Evolutionary conservation across 2,329 filamentous ascomycete genomes (phyloP), one percentile per base, ranked within the genome.

Genomic region (Fusarium succisae): DNA sequence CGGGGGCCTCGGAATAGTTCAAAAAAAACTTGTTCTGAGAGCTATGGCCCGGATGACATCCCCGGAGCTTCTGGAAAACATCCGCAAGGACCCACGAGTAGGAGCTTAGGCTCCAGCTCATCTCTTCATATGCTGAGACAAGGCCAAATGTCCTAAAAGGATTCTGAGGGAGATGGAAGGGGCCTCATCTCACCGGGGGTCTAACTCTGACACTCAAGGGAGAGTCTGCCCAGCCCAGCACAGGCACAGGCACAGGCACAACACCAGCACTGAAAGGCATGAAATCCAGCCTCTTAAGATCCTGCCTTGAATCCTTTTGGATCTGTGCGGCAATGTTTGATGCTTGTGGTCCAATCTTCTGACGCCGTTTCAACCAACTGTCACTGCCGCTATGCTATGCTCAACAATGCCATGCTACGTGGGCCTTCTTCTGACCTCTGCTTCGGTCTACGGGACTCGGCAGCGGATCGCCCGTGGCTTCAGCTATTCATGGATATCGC

Each of bases 131-230:
- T 72, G 50, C 74, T 73, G 73, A 78, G 74, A 78, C 76, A 56
- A 43, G 37, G 48, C 41, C 58, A 56, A 50, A 38, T 68, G 30
- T 55, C 56, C 61, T 45, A 53, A 53, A 38, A 32, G 30, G 20
- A 51, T n/a, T 69, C 63, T 75, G 73, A 72, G 69, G 76, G 76
- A 78, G 73, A 76, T 78, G 72, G 73, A 70, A 78, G 76, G 76
- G 75, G 75, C 55, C 60, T 66, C 48, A 56, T 55, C 32, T 43
- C 51, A n/a, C 51, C 43, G 56, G 58, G 56, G 59, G 54, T 39
- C 59, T 12, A 26, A 47, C 26, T 54, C 45, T 51, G 47, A 73
- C 56, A 48, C 18, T 50, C 26, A 18, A 37, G 24, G 39, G 39
- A 38, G 47, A 26, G 37, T 41, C 51, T 55, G 35, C 24, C n/a